A percentile compares a stretch with the other conserved stretches of the same genome.
These are phyloP conservation scores for Volutella citrinella DNA, from an alignment of 2,329 filamentous ascomycete genomes.

Conservation along the genomic window DNA sequence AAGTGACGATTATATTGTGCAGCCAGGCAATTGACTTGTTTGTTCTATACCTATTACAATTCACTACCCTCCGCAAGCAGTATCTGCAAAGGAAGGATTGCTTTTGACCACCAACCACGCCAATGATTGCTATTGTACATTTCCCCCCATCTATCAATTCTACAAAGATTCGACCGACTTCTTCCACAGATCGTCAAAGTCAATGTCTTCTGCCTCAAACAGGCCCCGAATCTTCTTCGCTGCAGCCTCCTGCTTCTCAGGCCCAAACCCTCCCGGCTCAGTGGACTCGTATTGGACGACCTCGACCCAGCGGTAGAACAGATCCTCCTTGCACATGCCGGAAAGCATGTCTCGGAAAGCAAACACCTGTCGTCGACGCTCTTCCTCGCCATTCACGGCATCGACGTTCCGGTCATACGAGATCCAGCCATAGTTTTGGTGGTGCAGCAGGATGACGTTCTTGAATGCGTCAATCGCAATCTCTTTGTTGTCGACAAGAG, in stretches of 20 bases:
- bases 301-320: constrained; percentile 93
- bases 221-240: constrained; percentile 72
- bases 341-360: constrained; percentile 74
- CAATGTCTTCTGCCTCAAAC: constrained; percentile 71
- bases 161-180: too few relatives aligned
- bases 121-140: too few relatives aligned
- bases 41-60: too few relatives aligned
- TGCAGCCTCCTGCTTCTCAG: constrained; percentile 67
- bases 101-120: too few relatives aligned
- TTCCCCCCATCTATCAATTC: too few relatives aligned
- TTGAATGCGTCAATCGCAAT: constrained; percentile 64
- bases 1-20: too few relatives aligned
- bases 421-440: constrained; percentile 66
- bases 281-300: constrained; percentile 85
- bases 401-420: constrained; percentile 57
- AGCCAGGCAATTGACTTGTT: too few relatives aligned
- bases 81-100: too few relatives aligned
- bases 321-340: constrained; percentile 75
- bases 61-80: too few relatives aligned
- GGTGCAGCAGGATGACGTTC: constrained; percentile 66
- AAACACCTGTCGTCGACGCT: constrained; percentile 70
- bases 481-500: constrained; percentile 62
- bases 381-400: constrained; percentile 53
- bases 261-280: constrained; percentile 73
- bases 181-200: constrained; percentile 79